phyloP scores from a whole-genome alignment of 2,329 filamentous ascomycete species.

The Fusarium humuli region DNA sequence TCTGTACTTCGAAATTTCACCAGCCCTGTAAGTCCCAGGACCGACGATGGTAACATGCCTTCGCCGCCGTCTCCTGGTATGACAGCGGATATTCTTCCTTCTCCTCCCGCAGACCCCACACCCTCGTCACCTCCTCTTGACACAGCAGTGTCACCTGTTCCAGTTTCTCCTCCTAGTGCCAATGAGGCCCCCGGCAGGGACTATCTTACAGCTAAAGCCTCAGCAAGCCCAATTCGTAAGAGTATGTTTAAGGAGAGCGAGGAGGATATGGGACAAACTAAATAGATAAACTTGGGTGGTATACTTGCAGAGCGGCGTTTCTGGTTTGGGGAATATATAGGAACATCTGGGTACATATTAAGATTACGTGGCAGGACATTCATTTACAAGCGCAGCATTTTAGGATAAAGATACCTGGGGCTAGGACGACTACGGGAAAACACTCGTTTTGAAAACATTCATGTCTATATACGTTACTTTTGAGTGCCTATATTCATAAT shows the following conservation, averaged over 20 bases:
- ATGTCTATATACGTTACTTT: slow-evolving; percentile 35
- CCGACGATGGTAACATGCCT: slow-evolving; percentile 11
- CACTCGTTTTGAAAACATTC: slow-evolving; percentile 28
- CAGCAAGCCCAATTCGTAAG: slow-evolving; percentile 49
- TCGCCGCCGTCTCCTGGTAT: slow-evolving; percentile 18
- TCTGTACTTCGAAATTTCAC: slow-evolving; percentile 33
- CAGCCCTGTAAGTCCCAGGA: slow-evolving; percentile 39
- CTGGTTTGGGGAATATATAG: background rate
- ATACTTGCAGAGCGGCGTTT: slow-evolving; percentile 35
- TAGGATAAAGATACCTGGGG: slow-evolving; percentile 11
- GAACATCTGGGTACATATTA: slow-evolving; percentile 2
- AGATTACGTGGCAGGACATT: slow-evolving; percentile 27
- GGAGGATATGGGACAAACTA: slow-evolving; percentile 53
- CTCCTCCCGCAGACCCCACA: slow-evolving; percentile 21
- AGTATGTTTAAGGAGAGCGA: slow-evolving; percentile 58
- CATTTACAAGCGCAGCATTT: slow-evolving; percentile 28
- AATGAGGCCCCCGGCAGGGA: slow-evolving; percentile 45
- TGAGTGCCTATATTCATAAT: slow-evolving; percentile 22
- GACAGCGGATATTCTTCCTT: slow-evolving; percentile 23
- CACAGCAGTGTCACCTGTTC: slow-evolving; percentile 6
- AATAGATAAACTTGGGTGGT: slow-evolving; percentile 7
- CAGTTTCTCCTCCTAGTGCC: slow-evolving; percentile 47
- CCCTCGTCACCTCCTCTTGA: slow-evolving; percentile 19
- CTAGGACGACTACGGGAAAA: slow-evolving; percentile 14
- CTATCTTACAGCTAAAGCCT: slow-evolving; percentile 45